Percentiles rank a stretch among this genome's conserved stretches.
These are phyloP conservation scores for Vaccinium macrocarpon DNA, from an alignment of 148 eudicot species.

Conservation along the genomic window DNA sequence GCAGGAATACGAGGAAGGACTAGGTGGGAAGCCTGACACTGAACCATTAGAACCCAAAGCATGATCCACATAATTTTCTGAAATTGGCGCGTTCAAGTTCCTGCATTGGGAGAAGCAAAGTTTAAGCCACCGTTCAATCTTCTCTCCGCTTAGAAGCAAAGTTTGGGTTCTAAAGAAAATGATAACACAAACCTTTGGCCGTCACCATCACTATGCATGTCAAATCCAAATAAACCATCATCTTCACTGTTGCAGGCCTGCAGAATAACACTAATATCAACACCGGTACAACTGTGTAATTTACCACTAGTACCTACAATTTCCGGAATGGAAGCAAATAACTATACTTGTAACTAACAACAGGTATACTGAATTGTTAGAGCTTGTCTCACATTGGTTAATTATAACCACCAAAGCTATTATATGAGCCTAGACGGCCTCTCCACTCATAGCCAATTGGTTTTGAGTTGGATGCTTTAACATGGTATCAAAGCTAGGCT, in stretches of 20 bases:
- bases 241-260: constrained; percentile 85
- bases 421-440: too few relatives aligned
- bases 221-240: constrained; percentile 85
- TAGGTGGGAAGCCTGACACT: constrained; percentile 55
- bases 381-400: too few relatives aligned
- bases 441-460: too few relatives aligned
- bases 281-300: neutral
- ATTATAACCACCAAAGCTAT: too few relatives aligned
- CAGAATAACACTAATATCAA: constrained; percentile 16
- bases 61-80: constrained; percentile 40
- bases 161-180: neutral
- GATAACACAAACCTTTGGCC: constrained; percentile 58
- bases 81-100: constrained; percentile 66
- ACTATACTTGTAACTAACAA: neutral
- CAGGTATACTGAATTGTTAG: neutral
- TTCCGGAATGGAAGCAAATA: neutral
- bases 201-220: constrained; percentile 92
- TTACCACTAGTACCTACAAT: neutral
- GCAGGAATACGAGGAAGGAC: constrained; percentile 49
- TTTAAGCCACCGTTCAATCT: neutral
- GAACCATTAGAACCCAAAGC: constrained; percentile 53
- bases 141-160: neutral
- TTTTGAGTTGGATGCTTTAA: too few relatives aligned
- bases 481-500: too few relatives aligned
- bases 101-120: constrained; percentile 33